Evolutionary conservation across 495 filamentous ascomycete species (phyloP).

Genomic region (Gamarada debralockiae): DNA sequence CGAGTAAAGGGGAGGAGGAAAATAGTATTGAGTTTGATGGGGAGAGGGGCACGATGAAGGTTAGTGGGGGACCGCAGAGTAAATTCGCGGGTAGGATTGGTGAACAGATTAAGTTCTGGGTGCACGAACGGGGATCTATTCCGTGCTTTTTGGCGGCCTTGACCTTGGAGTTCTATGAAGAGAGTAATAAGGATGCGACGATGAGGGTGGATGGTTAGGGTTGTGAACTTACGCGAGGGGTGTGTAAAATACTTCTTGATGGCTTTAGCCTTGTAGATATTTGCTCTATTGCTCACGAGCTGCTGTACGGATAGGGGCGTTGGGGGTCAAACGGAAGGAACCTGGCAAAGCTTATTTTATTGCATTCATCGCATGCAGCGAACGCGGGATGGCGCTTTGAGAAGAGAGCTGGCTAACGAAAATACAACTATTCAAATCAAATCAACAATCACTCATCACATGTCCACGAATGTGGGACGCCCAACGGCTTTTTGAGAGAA

Average conservation of each 20-base stretch:
- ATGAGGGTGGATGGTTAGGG: constrained; percentile 8
- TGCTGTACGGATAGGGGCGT: no score
- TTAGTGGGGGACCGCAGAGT: constrained; percentile 82
- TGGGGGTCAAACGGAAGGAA: no score
- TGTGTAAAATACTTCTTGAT: no score
- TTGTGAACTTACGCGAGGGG: no score
- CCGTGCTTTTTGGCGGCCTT: constrained; percentile 88
- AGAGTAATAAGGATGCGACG: constrained; percentile 33
- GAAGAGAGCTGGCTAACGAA: no score
- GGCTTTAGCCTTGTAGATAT: no score
- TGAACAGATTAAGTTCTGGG: constrained; percentile 87
- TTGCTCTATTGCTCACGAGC: no score
- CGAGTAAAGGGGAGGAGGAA: constrained; percentile 69
- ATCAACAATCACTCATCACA: background rate
- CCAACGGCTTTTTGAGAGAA: no score
- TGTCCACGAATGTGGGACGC: no score
- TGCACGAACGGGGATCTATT: constrained; percentile 83
- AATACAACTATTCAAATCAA: background rate
- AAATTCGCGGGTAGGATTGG: constrained; percentile 80
- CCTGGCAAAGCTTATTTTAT: no score
- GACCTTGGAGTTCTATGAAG: constrained; percentile 90
- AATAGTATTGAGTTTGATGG: constrained; percentile 96
- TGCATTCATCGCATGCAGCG: no score
- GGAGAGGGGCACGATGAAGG: constrained; percentile 92
- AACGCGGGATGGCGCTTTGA: no score